Percentiles rank a stretch among this genome's conserved stretches.
These are phyloP conservation scores for Leishmania tarentolae DNA, from an alignment of 208 protist species.

Conservation along the genomic window DNA sequence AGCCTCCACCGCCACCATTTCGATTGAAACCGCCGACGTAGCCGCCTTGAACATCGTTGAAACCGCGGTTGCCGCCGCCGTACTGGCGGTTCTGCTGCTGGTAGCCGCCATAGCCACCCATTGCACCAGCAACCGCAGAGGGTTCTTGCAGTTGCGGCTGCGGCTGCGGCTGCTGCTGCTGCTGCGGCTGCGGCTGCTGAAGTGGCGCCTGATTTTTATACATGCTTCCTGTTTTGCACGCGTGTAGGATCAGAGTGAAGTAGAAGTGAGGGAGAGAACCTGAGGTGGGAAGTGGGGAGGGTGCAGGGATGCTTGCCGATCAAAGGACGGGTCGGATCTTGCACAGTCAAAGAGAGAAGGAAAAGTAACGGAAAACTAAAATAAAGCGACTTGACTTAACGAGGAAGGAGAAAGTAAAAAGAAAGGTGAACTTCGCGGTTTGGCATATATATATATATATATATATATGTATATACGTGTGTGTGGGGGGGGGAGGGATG, in stretches of 20 bases:
- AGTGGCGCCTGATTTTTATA: conserved; percentile 14
- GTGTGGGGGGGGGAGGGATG: background rate
- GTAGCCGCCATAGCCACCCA: conserved; percentile 28
- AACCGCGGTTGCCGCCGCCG: conserved; percentile 22
- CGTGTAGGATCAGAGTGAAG: conserved; percentile 27
- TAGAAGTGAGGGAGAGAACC: background rate
- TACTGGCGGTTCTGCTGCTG: conserved; percentile 28
- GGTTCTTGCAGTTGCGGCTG: conserved; percentile 5
- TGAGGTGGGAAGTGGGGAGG: background rate
- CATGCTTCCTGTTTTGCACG: conserved; percentile 8
- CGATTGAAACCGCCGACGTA: conserved; percentile 24
- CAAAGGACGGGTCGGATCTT: background rate
- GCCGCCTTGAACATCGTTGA: conserved; percentile 10
- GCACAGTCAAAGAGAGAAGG: background rate
- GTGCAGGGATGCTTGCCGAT: background rate
- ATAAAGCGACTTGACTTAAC: conserved; percentile 10
- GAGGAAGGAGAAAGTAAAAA: conserved; percentile 20
- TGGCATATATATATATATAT: background rate
- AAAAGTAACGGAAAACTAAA: conserved; percentile 7
- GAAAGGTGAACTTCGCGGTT: background rate
- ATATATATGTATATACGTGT: background rate
- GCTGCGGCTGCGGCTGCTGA: conserved; percentile 14
- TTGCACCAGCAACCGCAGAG: conserved; percentile 1
- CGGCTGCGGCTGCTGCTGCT: conserved; percentile 2
- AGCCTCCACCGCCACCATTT: conserved; percentile 36